Conservation (phyloP, 352 stramenopile species). For the Plasmopara halstedii region DNA sequence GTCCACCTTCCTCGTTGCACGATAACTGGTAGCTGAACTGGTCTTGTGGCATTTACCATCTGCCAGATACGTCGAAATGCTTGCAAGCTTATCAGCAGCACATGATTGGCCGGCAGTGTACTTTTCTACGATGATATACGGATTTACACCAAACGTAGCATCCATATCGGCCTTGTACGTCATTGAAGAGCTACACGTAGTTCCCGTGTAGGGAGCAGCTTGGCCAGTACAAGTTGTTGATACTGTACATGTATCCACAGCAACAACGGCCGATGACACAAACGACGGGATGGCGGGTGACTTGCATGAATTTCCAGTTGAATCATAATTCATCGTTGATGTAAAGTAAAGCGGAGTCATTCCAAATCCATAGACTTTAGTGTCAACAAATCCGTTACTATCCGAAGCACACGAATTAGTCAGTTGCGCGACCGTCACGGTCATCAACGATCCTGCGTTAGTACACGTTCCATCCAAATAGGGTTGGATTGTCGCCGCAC, state of each 20-base stretch:
- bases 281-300: neutral
- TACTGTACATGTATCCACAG: neutral
- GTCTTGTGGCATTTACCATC: slow-evolving; percentile 1
- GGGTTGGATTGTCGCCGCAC: neutral
- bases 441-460: neutral
- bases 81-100: neutral
- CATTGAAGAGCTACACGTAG: neutral
- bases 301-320: neutral
- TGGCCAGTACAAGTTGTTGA: neutral
- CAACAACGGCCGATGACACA: neutral
- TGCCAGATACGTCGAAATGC: slow-evolving; percentile 5
- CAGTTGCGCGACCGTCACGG: neutral
- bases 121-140: slow-evolving; percentile 4
- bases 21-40: neutral
- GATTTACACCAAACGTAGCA: neutral
- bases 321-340: neutral
- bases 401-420: neutral
- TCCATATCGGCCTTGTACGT: slow-evolving; percentile 2
- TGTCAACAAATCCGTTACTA: neutral
- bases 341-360: neutral
- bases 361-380: slow-evolving; percentile 1
- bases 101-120: slow-evolving; percentile 1
- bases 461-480: neutral
- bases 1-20: neutral
- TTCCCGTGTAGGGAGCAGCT: slow-evolving; percentile 1